Evolutionary conservation across 2,329 filamentous ascomycete species (phyloP).

Genomic region (Neoscytalidium dimidiatum): DNA sequence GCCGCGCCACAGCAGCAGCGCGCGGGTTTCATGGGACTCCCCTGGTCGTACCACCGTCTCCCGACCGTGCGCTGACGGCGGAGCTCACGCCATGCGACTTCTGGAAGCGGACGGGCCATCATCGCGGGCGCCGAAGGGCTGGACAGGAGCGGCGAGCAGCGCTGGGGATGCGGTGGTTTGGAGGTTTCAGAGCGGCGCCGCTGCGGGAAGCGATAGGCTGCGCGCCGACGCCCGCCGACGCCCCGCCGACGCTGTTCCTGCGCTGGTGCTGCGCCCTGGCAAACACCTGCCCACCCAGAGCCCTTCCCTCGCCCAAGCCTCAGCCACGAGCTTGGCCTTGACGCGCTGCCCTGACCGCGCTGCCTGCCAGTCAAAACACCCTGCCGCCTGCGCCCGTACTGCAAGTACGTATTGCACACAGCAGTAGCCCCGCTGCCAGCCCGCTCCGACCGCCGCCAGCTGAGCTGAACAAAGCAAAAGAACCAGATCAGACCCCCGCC

Average conservation of each 20-base stretch:
- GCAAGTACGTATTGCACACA: no score
- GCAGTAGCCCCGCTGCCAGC: not conserved
- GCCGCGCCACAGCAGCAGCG: conserved; percentile 10
- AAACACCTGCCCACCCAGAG: not conserved
- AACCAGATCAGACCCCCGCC: no score
- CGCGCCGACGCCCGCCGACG: no score
- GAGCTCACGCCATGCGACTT: conserved; percentile 10
- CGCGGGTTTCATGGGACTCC: conserved; percentile 9
- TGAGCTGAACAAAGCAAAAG: no score
- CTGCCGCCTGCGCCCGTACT: not conserved
- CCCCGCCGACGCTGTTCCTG: not conserved
- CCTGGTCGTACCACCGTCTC: conserved; percentile 14
- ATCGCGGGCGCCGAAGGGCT: not conserved
- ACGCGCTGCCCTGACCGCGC: no score
- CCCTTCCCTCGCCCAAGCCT: not conserved
- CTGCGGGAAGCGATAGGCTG: conserved; percentile 4
- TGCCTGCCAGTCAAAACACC: not conserved
- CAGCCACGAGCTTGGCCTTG: not conserved
- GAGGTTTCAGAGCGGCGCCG: not conserved
- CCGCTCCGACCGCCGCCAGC: not conserved
- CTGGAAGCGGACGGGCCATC: not conserved
- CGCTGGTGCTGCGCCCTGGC: not conserved
- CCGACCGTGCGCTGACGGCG: conserved; percentile 4
- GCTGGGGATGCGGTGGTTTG: not conserved
- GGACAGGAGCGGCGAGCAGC: not conserved